Base-by-base conservation (phyloP, 768 basidiomycete genomes). In the Mrakia frigida region DNA sequence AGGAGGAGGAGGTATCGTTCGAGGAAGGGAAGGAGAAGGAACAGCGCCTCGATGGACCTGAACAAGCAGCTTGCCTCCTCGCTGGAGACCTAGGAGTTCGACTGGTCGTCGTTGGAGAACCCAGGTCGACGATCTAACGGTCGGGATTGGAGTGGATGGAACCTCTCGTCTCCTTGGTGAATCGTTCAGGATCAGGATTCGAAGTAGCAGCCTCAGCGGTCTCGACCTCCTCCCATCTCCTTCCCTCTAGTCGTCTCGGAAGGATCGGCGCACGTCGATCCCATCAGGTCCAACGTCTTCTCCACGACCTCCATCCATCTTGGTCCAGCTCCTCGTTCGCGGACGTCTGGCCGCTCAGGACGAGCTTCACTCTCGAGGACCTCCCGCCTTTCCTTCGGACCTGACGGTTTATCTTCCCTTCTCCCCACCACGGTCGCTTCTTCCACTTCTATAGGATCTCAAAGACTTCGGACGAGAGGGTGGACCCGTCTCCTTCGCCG, bases 391-490 rank as follows among this genome's bases (percentile, higher is more conserved):
- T 65, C 18, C 63, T 39, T 7, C 6, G 63, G 28, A 31, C 63
- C 63, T 65, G 63, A 65, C 63, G 33, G 46, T 53, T 23, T 46
- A 28, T 46, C 46, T 52, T 46, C 23, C 52, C 37, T 52, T 14
- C 46, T 33, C 21, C n/a, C n/a, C 70, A 13, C 28, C 25, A 4
- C 28, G 46, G 68, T 56, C 33, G 23, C 31, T 67, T 46, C 56
- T 35, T 72, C 31, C 31, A 1, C 73, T 63, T 73, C 73, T 73
- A 50, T 82, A 98, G 96, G 96, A 98, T 83, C 86, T 98, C 83
- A 98, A 98, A 85, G 96, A 98, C 82, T 98, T 95, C 78, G 96
- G 94, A 80, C 92, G 96, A 78, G 90, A 93, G 81, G 92, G 92
- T 70, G 94, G 93, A 60, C 92, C 89, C 82, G 93, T 98, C 76